Evolutionary conservation across 116 monocot genomes (phyloP).

Genomic region (Phalaenopsis hybrid): DNA sequence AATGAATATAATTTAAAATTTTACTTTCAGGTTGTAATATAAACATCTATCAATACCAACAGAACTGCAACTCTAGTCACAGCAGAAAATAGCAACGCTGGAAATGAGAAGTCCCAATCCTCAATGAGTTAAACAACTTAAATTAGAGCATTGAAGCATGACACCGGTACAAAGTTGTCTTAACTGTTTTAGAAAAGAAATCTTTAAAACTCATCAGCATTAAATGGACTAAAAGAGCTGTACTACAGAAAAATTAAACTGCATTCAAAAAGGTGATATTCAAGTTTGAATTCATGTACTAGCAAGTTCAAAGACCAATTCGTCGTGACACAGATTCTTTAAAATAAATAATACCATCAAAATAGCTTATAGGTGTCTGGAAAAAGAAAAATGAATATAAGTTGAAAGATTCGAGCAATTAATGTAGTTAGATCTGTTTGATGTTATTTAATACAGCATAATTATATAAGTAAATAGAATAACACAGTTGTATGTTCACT

Average conservation of each 20-base stretch:
- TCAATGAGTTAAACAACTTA: neutral
- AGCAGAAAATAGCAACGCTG: neutral
- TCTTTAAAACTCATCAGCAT: neutral
- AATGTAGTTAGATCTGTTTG: neutral
- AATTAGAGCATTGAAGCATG: neutral
- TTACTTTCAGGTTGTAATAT: neutral
- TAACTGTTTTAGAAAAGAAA: neutral
- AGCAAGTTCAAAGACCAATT: neutral
- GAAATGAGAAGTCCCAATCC: neutral
- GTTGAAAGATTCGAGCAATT: neutral
- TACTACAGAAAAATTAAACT: no score
- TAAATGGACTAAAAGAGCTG: neutral
- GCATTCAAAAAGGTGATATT: neutral
- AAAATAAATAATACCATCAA: neutral
- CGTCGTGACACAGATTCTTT: neutral
- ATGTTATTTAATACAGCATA: neutral
- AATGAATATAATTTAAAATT: neutral
- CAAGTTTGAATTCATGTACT: neutral
- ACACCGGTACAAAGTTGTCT: neutral
- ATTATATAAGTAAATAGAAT: neutral
- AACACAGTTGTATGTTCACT: neutral
- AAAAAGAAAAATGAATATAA: neutral
- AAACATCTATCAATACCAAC: neutral
- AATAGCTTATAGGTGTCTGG: neutral
- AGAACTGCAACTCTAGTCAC: neutral